Percentiles rank a stretch among this genome's conserved stretches.
Evolutionary conservation across 2,329 filamentous ascomycete species (phyloP).

Genomic region (Trichoderma brevicompactum): DNA sequence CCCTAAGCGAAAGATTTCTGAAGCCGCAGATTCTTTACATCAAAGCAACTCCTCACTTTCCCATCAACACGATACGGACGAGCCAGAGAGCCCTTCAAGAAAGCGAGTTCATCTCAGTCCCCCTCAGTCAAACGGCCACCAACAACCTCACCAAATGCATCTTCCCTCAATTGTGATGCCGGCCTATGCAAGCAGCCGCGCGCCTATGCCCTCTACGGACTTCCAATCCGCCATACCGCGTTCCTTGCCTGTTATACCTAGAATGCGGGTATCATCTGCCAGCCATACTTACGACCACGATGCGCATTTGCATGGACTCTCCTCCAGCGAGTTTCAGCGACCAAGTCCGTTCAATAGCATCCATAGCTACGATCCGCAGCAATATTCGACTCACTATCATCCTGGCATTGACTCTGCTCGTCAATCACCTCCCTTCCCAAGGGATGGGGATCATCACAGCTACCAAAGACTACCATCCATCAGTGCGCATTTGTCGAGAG

Average conservation of each 20-base stretch:
- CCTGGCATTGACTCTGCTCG: not conserved
- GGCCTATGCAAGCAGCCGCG: constrained; percentile 20
- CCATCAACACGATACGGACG: not conserved
- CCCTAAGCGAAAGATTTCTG: constrained; percentile 36
- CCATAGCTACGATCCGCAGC: constrained; percentile 5
- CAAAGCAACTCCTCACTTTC: not conserved
- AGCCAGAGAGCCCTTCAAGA: constrained; percentile 30
- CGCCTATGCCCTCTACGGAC: not conserved
- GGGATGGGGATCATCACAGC: constrained; percentile 9
- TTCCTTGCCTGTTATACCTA: constrained; percentile 34
- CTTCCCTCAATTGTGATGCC: constrained; percentile 25
- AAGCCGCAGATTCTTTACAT: constrained; percentile 22
- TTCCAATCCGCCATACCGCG: constrained; percentile 28
- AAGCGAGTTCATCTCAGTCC: constrained; percentile 35
- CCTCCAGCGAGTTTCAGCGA: not conserved
- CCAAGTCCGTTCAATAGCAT: not conserved
- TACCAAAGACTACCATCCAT: constrained; percentile 36
- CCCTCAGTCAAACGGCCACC: not conserved
- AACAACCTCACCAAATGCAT: not conserved
- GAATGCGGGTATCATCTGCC: constrained; percentile 31
- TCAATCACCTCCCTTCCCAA: not conserved
- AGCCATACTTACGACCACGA: constrained; percentile 29
- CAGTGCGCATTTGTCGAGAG: constrained; percentile 32
- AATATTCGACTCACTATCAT: constrained; percentile 9
- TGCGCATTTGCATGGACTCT: constrained; percentile 1